Evolutionary conservation across 768 basidiomycete species (phyloP).

Genomic region (Boletus vinaceobasis): DNA sequence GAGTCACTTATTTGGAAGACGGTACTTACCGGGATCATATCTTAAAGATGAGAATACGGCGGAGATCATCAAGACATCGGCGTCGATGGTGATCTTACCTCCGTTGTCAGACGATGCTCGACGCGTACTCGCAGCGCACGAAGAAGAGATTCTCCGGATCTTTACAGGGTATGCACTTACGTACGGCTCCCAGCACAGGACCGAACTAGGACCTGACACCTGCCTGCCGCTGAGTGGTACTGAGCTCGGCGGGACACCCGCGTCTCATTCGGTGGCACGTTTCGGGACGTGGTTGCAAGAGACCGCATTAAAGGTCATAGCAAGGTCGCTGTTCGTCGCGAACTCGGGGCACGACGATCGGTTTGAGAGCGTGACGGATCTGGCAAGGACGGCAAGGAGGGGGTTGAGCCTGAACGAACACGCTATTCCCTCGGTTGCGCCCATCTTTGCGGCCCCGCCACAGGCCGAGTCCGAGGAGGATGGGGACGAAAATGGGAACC

Average conservation of each 20-base stretch:
- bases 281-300: constrained; percentile 38
- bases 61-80: constrained; percentile 40
- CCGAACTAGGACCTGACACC: constrained; percentile 40
- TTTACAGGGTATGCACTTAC: constrained; percentile 54
- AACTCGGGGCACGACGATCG: constrained; percentile 63
- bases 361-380: constrained; percentile 50
- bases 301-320: constrained; percentile 37
- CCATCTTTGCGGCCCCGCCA: constrained; percentile 27
- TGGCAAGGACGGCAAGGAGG: constrained; percentile 46
- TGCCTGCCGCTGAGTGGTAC: constrained; percentile 47
- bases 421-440: constrained; percentile 54
- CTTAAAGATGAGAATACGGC: constrained; percentile 35
- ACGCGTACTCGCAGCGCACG: constrained; percentile 43
- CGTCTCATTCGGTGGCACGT: constrained; percentile 5
- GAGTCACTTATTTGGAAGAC: constrained; percentile 65
- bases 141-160: constrained; percentile 47
- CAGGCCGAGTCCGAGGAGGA: constrained; percentile 3
- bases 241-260: constrained; percentile 18
- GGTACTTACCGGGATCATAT: constrained; percentile 46
- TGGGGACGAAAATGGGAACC: background rate
- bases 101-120: constrained; percentile 41
- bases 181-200: constrained; percentile 40
- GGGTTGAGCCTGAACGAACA: constrained; percentile 58
- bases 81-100: constrained; percentile 57
- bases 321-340: constrained; percentile 62